These are phyloP conservation scores for Jasminum sambac DNA, from an alignment of 257 asterid genomes.

Conservation along the genomic window DNA sequence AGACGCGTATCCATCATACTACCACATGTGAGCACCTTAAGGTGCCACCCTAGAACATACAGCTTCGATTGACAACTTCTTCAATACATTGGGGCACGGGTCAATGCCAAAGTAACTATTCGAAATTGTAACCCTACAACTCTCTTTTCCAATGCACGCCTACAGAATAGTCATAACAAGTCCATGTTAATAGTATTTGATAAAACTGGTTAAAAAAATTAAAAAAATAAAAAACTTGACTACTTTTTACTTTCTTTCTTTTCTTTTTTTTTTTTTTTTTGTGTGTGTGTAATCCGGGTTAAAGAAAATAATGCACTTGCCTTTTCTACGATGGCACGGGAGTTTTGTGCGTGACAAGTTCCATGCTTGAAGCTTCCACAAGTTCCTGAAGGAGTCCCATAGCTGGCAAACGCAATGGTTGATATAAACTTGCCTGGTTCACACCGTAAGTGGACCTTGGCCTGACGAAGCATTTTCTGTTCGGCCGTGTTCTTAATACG, in stretches of 20 bases:
- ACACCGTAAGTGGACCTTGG: slow-evolving; percentile 47
- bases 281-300: neutral
- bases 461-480: slow-evolving; percentile 34
- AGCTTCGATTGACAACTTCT: slow-evolving; percentile 53
- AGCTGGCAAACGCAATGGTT: slow-evolving; percentile 53
- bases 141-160: slow-evolving; percentile 52
- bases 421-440: slow-evolving; percentile 47
- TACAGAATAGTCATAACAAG: slow-evolving; percentile 12
- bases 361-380: slow-evolving; percentile 50
- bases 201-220: no score
- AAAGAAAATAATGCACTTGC: slow-evolving; percentile 16
- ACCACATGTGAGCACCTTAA: no score
- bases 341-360: slow-evolving; percentile 46
- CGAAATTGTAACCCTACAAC: slow-evolving; percentile 46
- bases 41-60: slow-evolving; percentile 41
- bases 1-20: no score
- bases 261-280: no score
- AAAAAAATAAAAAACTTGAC: neutral
- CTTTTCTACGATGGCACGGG: slow-evolving; percentile 47
- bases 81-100: slow-evolving; percentile 59
- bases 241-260: neutral
- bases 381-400: slow-evolving; percentile 54
- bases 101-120: slow-evolving; percentile 50
- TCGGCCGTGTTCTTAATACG: slow-evolving; percentile 23
- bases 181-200: neutral